phyloP scores from a whole-genome alignment of 345 rosid species.

The Ceriops tagal region DNA sequence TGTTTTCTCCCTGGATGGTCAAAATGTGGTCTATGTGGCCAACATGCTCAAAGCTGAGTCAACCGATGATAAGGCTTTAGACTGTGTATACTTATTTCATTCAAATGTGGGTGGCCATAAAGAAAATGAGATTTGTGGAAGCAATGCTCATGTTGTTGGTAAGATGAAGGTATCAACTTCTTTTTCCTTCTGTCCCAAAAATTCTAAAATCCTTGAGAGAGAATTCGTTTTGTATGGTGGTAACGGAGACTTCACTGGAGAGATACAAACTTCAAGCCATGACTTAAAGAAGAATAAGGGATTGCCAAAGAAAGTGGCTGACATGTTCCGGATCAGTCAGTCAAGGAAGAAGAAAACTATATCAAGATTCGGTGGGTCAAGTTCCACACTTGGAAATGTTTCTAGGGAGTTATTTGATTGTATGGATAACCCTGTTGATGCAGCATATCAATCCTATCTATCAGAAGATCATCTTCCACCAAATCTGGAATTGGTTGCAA shows the following conservation, averaged over 20 bases:
- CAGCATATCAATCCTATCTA: constrained; percentile 33
- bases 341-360: constrained; percentile 54
- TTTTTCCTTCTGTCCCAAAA: constrained; percentile 40
- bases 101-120: constrained; percentile 37
- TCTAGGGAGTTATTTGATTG: constrained; percentile 49
- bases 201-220: constrained; percentile 55
- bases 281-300: constrained; percentile 48
- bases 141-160: constrained; percentile 54
- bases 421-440: constrained; percentile 30
- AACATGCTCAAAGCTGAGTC: constrained; percentile 42
- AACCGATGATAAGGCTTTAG: constrained; percentile 28
- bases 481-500: constrained; percentile 71
- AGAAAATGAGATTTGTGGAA: constrained; percentile 32
- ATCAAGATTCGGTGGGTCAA: constrained; percentile 51
- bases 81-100: constrained; percentile 58
- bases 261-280: constrained; percentile 31
- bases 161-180: constrained; percentile 63
- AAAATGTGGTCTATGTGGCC: constrained; percentile 60
- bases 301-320: constrained; percentile 62
- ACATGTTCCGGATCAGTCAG: constrained; percentile 47
- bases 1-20: constrained; percentile 72
- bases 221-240: constrained; percentile 66
- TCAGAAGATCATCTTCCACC: constrained; percentile 53
- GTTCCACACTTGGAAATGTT: constrained; percentile 42
- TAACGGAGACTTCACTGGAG: constrained; percentile 34